phyloP scores from a whole-genome alignment of 176 grass and related monocot genomes.

The Puccinellia tenuiflora region DNA sequence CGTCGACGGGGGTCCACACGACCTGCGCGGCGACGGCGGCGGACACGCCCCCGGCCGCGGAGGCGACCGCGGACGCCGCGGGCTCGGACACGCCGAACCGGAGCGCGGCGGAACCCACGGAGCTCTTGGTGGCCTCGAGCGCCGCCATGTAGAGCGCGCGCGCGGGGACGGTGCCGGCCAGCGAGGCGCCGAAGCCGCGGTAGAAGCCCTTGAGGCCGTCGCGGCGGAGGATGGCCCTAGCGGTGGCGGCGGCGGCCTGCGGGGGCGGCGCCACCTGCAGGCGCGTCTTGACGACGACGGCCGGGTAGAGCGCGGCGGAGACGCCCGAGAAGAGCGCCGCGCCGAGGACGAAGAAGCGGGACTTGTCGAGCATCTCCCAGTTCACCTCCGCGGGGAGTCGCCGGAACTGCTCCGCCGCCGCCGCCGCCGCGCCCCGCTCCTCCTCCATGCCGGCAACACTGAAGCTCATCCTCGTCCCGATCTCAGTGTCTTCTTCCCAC shows the following conservation, averaged over 20 bases:
- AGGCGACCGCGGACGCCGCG: slow-evolving; percentile 57
- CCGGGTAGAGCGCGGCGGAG: slow-evolving; percentile 84
- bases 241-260: slow-evolving; percentile 38
- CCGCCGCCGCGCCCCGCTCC: slow-evolving; percentile 31
- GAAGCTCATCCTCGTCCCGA: slow-evolving; percentile 68
- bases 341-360: slow-evolving; percentile 85
- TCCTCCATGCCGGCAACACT: slow-evolving; percentile 49
- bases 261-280: slow-evolving; percentile 71
- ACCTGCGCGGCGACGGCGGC: slow-evolving; percentile 87
- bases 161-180: slow-evolving; percentile 83
- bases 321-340: slow-evolving; percentile 92
- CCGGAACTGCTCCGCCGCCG: slow-evolving; percentile 15
- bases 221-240: slow-evolving; percentile 52
- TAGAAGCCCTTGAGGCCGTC: slow-evolving; percentile 82
- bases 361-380: slow-evolving; percentile 99
- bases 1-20: slow-evolving; percentile 92
- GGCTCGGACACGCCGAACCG: slow-evolving; percentile 67
- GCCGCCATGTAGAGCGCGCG: slow-evolving; percentile 97
- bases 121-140: slow-evolving; percentile 91
- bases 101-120: slow-evolving; percentile 65
- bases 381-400: slow-evolving; percentile 78
- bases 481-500: neutral
- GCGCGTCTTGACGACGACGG: slow-evolving; percentile 88
- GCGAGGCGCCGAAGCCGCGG: slow-evolving; percentile 83
- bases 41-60: slow-evolving; percentile 57